These are phyloP conservation scores for Grosmannia serpens DNA, from an alignment of 2,329 filamentous ascomycete species.

Conservation along the genomic window DNA sequence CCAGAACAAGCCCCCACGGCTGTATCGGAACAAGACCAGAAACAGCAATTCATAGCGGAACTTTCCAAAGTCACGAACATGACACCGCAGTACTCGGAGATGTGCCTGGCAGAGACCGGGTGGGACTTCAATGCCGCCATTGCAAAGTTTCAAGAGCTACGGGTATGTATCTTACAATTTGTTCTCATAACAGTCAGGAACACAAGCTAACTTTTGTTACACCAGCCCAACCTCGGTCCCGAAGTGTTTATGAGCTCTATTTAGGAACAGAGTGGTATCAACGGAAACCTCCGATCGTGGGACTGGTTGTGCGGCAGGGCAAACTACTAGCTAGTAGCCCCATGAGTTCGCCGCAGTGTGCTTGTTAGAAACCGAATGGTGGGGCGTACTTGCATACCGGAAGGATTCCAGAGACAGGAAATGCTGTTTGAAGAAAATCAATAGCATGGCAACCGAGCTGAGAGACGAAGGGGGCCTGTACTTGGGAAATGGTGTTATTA, in stretches of 20 bases:
- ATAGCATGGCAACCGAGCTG: not conserved
- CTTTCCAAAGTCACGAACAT: slow-evolving; percentile 70
- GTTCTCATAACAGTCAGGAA: not conserved
- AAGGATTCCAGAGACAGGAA: not conserved
- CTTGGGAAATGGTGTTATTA: not conserved
- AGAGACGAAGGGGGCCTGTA: not conserved
- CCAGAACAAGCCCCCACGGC: slow-evolving; percentile 25
- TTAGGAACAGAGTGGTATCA: not conserved
- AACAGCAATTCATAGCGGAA: slow-evolving; percentile 62
- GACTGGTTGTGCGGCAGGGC: not conserved
- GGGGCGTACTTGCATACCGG: not conserved
- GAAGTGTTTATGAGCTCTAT: slow-evolving; percentile 10
- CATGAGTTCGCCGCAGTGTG: not conserved
- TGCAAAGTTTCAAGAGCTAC: slow-evolving; percentile 62
- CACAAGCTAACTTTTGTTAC: slow-evolving; percentile 2
- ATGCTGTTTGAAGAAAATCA: not conserved
- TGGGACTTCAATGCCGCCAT: slow-evolving; percentile 74
- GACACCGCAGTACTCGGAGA: slow-evolving; percentile 63
- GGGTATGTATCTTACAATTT: slow-evolving; percentile 37
- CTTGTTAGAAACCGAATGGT: not conserved
- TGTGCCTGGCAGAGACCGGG: slow-evolving; percentile 67
- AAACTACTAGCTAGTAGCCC: not conserved
- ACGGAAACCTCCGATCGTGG: not conserved
- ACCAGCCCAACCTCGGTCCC: slow-evolving; percentile 10
- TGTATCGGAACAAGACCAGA: slow-evolving; percentile 25